Base-by-base conservation (phyloP, 2,329 filamentous ascomycete species). In the Aspergillus melleus region DNA sequence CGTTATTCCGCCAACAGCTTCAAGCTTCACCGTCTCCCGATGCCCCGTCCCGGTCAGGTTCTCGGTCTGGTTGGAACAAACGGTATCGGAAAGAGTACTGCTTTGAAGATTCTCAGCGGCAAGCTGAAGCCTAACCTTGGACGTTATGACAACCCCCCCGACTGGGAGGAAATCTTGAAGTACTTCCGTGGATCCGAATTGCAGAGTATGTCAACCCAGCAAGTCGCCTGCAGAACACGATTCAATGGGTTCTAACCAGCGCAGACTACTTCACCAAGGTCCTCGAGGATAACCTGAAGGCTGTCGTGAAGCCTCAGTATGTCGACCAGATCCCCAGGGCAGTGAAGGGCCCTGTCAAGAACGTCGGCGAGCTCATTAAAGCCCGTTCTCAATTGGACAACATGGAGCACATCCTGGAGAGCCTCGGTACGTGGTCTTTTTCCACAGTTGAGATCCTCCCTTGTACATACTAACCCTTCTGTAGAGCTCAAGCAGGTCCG, bases 11-110 rank as follows among this genome's bases (percentile, higher is more conserved):
- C 95, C 77, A 99, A 99, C 85, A 97, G 93, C 82, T 99, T 99
- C 88, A 99, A 99, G 85, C 88, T 99, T 68, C 95, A 99, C 80
- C 89, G 96, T 70, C 85, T 98, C 73, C 95, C 96, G 59, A 97
- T 94, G 86, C 95, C 95, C 64, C 89, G 95, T 62, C 94, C 95
- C 32, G 95, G 95, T 64, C 92, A 98, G 75, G 96, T 99, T 30
- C 81, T 99, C 59, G 95, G 95, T 83, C 85, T 99, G 55, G 96
- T 99, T 49, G 96, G 95, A 77, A 98, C 95, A 71, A 99, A 99
- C 87, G 95, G 96, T 92, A 99, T 98, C 72, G 95, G 95, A 80
- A 99, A 99, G 87, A 97, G 92, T 82, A 99, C 95, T n/a, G 96
- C 95, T 9, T 83, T 99, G 77, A 99, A 99, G 84, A 97, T 99